Evolutionary conservation across 106 monocot genomes (phyloP).

Genomic region (Allium cepa): DNA sequence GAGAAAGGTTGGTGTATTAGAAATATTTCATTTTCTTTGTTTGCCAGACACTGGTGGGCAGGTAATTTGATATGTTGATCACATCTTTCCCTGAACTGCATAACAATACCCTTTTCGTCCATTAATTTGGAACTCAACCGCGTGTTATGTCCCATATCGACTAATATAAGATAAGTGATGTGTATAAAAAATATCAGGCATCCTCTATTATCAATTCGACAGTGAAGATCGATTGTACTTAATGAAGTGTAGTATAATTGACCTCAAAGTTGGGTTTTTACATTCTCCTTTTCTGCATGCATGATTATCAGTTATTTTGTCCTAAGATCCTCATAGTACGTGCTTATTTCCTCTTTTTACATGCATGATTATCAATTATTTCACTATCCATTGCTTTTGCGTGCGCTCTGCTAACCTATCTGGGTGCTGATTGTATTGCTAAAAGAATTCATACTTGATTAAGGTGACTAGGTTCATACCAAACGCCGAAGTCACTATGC

Average conservation of each 20-base stretch:
- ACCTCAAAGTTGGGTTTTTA: slow-evolving; percentile 66
- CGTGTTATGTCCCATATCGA: too few relatives aligned
- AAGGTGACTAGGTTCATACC: slow-evolving; percentile 95
- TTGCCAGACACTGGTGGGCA: too few relatives aligned
- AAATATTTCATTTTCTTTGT: too few relatives aligned
- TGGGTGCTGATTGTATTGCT: neutral
- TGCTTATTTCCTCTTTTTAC: neutral
- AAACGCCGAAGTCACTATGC: slow-evolving; percentile 83
- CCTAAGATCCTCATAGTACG: slow-evolving; percentile 88
- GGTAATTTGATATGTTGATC: too few relatives aligned
- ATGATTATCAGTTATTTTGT: slow-evolving; percentile 1
- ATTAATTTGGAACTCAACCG: too few relatives aligned
- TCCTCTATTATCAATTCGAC: too few relatives aligned
- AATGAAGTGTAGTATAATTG: slow-evolving; percentile 73
- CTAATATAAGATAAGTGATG: too few relatives aligned
- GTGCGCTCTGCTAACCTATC: neutral
- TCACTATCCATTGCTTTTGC: neutral
- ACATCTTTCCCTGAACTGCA: too few relatives aligned
- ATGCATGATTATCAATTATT: neutral
- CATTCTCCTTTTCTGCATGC: slow-evolving; percentile 11
- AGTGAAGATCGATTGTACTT: too few relatives aligned
- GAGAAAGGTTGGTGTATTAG: too few relatives aligned
- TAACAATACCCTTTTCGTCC: too few relatives aligned
- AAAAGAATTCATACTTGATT: neutral
- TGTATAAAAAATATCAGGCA: too few relatives aligned